These are phyloP conservation scores for Anisodus acutangulus DNA, from an alignment of 257 asterid genomes.

Conservation along the genomic window DNA sequence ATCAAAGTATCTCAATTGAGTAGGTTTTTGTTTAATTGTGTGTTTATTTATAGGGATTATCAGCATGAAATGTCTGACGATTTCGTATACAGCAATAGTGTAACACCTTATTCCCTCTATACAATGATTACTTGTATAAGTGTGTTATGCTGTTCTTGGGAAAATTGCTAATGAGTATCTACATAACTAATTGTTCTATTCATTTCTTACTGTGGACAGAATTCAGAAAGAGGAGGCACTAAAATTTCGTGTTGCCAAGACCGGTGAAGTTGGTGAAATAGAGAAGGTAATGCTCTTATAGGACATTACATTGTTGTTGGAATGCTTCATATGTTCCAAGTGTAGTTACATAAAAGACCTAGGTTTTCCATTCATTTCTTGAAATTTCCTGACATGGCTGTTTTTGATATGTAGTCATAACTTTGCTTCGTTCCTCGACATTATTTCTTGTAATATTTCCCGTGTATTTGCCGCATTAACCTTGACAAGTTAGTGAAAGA, in stretches of 20 bases:
- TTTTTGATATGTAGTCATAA: not conserved
- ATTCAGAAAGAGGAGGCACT: constrained; percentile 92
- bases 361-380: not conserved
- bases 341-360: not conserved
- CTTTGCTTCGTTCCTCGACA: not conserved
- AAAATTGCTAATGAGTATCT: not conserved
- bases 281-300: constrained; percentile 67
- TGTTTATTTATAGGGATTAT: not conserved
- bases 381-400: not conserved
- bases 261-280: constrained; percentile 71
- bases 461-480: not conserved
- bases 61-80: constrained; percentile 9
- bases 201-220: constrained; percentile 50
- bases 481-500: not conserved
- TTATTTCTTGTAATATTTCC: not conserved
- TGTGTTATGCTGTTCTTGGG: not conserved
- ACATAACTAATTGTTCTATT: not conserved
- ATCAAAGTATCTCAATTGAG: not conserved
- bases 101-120: not conserved
- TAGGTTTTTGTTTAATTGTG: not conserved
- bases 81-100: not conserved
- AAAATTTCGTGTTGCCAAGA: constrained; percentile 76
- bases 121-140: not conserved
- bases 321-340: constrained; percentile 6
- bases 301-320: not conserved